phyloP scores from a whole-genome alignment of 768 basidiomycete species.

The Trametes cinnabarina region DNA sequence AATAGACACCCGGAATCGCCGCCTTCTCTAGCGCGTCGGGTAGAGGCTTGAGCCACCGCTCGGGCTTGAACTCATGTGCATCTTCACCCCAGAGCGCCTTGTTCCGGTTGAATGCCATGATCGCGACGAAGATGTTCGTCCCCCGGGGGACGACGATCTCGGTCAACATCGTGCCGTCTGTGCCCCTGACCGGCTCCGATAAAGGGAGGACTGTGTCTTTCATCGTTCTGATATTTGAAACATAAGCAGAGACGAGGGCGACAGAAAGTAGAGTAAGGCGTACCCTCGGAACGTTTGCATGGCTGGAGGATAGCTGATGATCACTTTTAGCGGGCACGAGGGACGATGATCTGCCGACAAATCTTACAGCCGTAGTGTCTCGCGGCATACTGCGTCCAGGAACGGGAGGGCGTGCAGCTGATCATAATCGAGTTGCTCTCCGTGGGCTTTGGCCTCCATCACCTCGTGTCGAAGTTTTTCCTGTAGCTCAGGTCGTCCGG shows the following conservation, averaged over 20 bases:
- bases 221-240: slow-evolving; percentile 34
- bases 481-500: slow-evolving; percentile 24
- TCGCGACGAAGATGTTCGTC: slow-evolving; percentile 42
- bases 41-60: slow-evolving; percentile 52
- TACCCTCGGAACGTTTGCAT: slow-evolving; percentile 31
- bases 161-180: slow-evolving; percentile 38
- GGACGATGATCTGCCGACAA: too few relatives aligned
- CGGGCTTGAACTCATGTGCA: slow-evolving; percentile 57
- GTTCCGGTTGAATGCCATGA: slow-evolving; percentile 49
- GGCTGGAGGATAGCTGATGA: slow-evolving; percentile 43
- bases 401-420: slow-evolving; percentile 44
- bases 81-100: slow-evolving; percentile 59
- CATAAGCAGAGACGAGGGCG: background rate
- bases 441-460: slow-evolving; percentile 9
- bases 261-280: background rate
- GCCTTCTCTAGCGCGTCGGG: slow-evolving; percentile 20
- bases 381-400: slow-evolving; percentile 62
- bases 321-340: background rate
- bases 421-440: slow-evolving; percentile 19
- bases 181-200: slow-evolving; percentile 44
- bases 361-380: slow-evolving; percentile 48
- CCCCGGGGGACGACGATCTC: slow-evolving; percentile 48
- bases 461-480: slow-evolving; percentile 26
- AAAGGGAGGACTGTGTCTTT: slow-evolving; percentile 62
- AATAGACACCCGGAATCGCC: slow-evolving; percentile 24